phyloP scores from a whole-genome alignment of 2,329 filamentous ascomycete genomes.

The Aureobasidium namibiae region DNA sequence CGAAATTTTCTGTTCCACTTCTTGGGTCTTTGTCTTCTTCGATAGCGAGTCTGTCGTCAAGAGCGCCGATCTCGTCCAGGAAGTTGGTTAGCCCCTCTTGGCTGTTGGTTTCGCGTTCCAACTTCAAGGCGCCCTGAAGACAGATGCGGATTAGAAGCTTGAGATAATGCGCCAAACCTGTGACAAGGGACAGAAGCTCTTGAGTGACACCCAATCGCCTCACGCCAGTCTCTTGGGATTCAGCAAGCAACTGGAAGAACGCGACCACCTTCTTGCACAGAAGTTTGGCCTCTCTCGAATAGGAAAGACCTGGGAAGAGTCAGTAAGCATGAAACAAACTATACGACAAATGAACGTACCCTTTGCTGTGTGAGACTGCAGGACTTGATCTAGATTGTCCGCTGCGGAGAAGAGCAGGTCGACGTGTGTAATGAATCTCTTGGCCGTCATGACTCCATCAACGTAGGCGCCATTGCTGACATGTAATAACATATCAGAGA shows the following conservation, averaged over 20 bases:
- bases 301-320: slow-evolving; percentile 56
- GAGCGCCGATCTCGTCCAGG: slow-evolving; percentile 70
- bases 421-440: slow-evolving; percentile 92
- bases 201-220: slow-evolving; percentile 93
- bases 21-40: slow-evolving; percentile 47
- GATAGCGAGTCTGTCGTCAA: slow-evolving; percentile 68
- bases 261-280: slow-evolving; percentile 99
- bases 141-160: slow-evolving; percentile 97
- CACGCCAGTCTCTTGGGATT: slow-evolving; percentile 85
- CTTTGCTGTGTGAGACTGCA: slow-evolving; percentile 63
- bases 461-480: slow-evolving; percentile 97
- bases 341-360: slow-evolving; percentile 43
- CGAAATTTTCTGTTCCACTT: slow-evolving; percentile 34
- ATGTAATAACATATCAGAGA: slow-evolving; percentile 97
- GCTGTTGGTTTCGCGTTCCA: slow-evolving; percentile 74
- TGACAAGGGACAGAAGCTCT: slow-evolving; percentile 94
- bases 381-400: slow-evolving; percentile 70
- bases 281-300: slow-evolving; percentile 91
- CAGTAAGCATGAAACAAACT: slow-evolving; percentile 15
- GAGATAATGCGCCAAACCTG: slow-evolving; percentile 90
- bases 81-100: slow-evolving; percentile 73
- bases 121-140: slow-evolving; percentile 80
- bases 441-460: slow-evolving; percentile 88
- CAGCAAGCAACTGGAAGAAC: slow-evolving; percentile 91
- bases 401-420: slow-evolving; percentile 86